Base-by-base conservation (phyloP, 257 asterid species). In the Nemophila menziesii region DNA sequence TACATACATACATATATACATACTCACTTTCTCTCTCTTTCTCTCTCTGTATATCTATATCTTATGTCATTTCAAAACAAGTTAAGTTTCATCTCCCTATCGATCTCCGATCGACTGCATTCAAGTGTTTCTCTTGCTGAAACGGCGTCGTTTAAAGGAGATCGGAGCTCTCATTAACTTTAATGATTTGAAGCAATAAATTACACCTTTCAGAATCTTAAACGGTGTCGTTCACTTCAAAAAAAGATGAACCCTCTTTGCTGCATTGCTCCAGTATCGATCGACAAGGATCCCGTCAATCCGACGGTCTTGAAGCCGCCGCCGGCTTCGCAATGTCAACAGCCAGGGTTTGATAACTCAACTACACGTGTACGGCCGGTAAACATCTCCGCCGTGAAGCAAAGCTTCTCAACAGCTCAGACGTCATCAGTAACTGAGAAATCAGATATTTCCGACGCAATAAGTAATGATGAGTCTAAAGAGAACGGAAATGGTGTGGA, bases 191-290 rank as follows among this genome's bases (percentile, higher is more conserved):
- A 29, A 26, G 10, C 10, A 4, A 4, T 26, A n/a, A 14, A 2
- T 40, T 15, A 27, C 4, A 16, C 9, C 22, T 11, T 3, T 23
- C 13, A 43, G 14, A 26, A 11, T 10, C 6, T 16, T 8, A n/a
- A 37, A 20, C 22, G n/a, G 11, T 21, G 21, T 14, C n/a, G 16
- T 55, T 46, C 38, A 10, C 4, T 46, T 1, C 21, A 20, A 17
- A 37, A 44, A 26, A 56, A 68, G 54, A 86, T 87, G 98, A 89
- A 89, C 69, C 98, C 98, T 10, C 71, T 89, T 33, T 89, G 98
- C 86, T 89, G 98, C 98, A 89, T 89, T 84, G 98, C 98, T 50
- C 95, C 98, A 36, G 98, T 89, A 20, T 73, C 98, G 64, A 73
- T 74, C 12, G 96, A 89, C 17, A 73, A 74, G 54, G 98, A 89